Base-by-base conservation (phyloP, 2,329 filamentous ascomycete genomes). In the Fusarium metavorans region DNA sequence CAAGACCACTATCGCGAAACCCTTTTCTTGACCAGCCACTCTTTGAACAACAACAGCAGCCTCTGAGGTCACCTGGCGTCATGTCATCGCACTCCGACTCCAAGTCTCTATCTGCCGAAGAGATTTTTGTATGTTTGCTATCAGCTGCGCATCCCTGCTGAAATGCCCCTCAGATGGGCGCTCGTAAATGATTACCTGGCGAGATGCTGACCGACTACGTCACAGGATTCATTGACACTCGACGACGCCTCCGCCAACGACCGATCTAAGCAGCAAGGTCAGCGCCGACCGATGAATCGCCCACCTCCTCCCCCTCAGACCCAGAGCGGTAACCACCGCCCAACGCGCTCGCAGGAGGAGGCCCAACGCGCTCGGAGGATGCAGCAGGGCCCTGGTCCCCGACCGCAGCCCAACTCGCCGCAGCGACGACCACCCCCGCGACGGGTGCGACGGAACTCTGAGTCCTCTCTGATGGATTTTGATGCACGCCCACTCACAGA, bases 381-480 rank as follows among this genome's bases (percentile, higher is more conserved):
- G 68, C 83, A 80, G 61, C 83, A 80, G 61, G 80, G 80, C 71
- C 80, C 84, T 76, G 75, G 82, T 37, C 80, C 81, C 75, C 77
- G 81, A 78, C 77, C 79, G 8, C 76, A 76, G 72, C 76, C 82
- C 71, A 76, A 74, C 72, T 87, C 84, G 64, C 83, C 84, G n/a
- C 73, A 75, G 70, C 58, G 69, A 66, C 61, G 61, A 25, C 69
- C 30, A 25, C 69, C 72, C 57, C 66, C 69, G 18, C 67, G 66
- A 66, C 89, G 92, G 23, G 87, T 89, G 20, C 90, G 93, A 76
- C 90, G 94, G 76, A 95, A 95, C 81, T 96, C 94, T 4, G 94
- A 96, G 67, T 94, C 93, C 0, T 96, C 94, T 1, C 85, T 94
- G 54, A 85, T 92, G 78, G 92, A 90, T 32, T 80, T 84, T 57